Evolutionary conservation across 805 yeast species (phyloP), one percentile per base, ranked within the genome.

Genomic region (Saturnispora zaruensis): DNA sequence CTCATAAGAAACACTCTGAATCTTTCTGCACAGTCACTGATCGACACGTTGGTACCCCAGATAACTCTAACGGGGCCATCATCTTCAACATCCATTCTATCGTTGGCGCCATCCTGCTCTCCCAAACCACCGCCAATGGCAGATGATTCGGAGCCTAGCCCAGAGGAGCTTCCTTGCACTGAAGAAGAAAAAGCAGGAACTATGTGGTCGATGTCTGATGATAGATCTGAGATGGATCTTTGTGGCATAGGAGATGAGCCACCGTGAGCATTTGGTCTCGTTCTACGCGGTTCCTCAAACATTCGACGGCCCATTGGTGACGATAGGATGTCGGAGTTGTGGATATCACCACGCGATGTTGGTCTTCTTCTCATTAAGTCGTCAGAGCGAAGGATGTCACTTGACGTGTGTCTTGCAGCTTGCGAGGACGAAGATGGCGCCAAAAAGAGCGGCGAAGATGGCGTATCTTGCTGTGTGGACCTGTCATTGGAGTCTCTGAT

Each of bases 11-110:
- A 93, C 55, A 82, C 82, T 55, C 95, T 75, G 69, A 93, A 91
- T 46, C 78, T 75, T 57, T 80, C 84, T 36, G 86, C 77, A 58
- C 93, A 83, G 61, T 93, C 96, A 61, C 81, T 87, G 61, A 93
- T 90, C 44, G 95, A 84, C 25, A 93, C 96, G 62, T 91, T 89
- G 1, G 99, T 93, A 67, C 99, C 99, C 99, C 99, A 93, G 61
- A 93, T 91, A 48, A 93, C 96, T 60, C 95, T 77, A 23, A 82
- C 80, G 0, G 96, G 95, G 56, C 85, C 96, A 48, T 78, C 79
- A 23, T 46, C 51, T 25, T 41, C 49, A 9, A 16, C n/a, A 24
- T 48, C 21, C 9, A 14, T 16, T 26, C 9, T 20, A 3, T n/a
- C 14, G 6, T 2, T 24, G 23, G 7, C 37, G 5, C 41, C 48